Conservation (phyloP, 208 protist species). For the Jaenimonas drosophilae region DNA sequence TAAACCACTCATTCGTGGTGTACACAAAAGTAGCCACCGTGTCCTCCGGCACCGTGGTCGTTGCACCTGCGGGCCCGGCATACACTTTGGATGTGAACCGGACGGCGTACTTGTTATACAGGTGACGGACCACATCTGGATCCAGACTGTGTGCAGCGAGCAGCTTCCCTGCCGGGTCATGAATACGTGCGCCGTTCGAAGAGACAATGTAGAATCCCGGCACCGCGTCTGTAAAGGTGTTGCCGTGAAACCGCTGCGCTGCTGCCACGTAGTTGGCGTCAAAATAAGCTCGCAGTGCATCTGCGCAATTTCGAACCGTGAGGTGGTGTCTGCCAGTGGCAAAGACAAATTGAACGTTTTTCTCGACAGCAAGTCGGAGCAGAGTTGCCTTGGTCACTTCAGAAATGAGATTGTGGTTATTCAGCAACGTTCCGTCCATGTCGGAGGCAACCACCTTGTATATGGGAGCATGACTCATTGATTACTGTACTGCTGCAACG, state of each 20-base stretch:
- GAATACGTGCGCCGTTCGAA: conserved; percentile 59
- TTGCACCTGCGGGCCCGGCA: conserved; percentile 1
- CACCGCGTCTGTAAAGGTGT: no score
- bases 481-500: not conserved
- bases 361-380: conserved; percentile 19
- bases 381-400: conserved; percentile 17
- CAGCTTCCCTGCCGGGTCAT: conserved; percentile 27
- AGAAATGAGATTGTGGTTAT: conserved; percentile 16
- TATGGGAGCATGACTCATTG: no score
- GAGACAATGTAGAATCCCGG: conserved; percentile 46
- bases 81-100: conserved; percentile 13
- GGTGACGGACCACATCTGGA: conserved; percentile 21
- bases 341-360: conserved; percentile 31
- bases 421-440: conserved; percentile 59
- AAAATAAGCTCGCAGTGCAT: conserved; percentile 19
- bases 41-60: conserved; percentile 3
- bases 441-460: conserved; percentile 52
- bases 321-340: conserved; percentile 40
- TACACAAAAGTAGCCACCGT: conserved; percentile 23
- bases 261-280: conserved; percentile 3
- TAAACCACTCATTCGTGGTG: conserved; percentile 43
- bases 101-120: conserved; percentile 31
- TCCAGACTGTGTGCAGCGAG: conserved; percentile 33
- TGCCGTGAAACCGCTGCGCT: not conserved
- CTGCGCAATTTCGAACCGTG: conserved; percentile 11